Percentiles rank a stretch among this genome's conserved stretches.
Conservation (phyloP, 2,329 filamentous ascomycete genomes). For the Beauveria medogensis region DNA sequence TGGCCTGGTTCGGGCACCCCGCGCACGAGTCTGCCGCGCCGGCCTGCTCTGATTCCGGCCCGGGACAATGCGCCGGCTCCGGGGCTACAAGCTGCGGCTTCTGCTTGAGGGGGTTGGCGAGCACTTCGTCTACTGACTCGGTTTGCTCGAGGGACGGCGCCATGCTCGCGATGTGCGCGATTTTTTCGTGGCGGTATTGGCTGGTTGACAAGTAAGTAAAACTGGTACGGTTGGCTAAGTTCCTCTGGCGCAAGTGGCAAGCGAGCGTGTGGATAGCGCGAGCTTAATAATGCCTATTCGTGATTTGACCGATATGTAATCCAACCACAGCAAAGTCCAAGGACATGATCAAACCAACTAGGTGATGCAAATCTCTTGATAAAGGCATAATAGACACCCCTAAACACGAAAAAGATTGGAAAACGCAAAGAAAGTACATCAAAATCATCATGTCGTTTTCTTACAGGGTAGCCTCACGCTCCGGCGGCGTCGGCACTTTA, state of each 20-base stretch:
- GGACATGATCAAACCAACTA: background rate
- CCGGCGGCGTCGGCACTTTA: background rate
- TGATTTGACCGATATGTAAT: background rate
- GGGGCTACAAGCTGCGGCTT: slow-evolving; percentile 84
- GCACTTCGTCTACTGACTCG: slow-evolving; percentile 56
- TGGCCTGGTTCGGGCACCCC: slow-evolving; percentile 90
- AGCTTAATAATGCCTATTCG: slow-evolving; percentile 16
- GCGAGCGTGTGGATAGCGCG: slow-evolving; percentile 6
- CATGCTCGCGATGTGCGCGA: slow-evolving; percentile 42
- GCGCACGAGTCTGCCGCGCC: slow-evolving; percentile 76
- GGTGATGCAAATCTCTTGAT: background rate
- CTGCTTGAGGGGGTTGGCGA: slow-evolving; percentile 67
- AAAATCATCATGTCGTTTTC: no score
- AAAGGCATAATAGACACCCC: background rate
- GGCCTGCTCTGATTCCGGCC: slow-evolving; percentile 68
- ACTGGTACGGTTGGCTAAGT: background rate
- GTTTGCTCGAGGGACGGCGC: slow-evolving; percentile 73
- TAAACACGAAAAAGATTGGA: background rate
- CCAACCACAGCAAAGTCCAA: background rate
- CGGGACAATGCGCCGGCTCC: slow-evolving; percentile 94
- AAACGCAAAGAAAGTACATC: background rate
- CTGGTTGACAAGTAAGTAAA: background rate
- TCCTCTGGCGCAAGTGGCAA: background rate
- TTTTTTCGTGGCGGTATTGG: background rate
- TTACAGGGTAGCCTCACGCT: background rate